Evolutionary conservation across 2,329 filamentous ascomycete species (phyloP), one percentile per base, ranked within the genome.

Genomic region (Cyphellophora attinorum): DNA sequence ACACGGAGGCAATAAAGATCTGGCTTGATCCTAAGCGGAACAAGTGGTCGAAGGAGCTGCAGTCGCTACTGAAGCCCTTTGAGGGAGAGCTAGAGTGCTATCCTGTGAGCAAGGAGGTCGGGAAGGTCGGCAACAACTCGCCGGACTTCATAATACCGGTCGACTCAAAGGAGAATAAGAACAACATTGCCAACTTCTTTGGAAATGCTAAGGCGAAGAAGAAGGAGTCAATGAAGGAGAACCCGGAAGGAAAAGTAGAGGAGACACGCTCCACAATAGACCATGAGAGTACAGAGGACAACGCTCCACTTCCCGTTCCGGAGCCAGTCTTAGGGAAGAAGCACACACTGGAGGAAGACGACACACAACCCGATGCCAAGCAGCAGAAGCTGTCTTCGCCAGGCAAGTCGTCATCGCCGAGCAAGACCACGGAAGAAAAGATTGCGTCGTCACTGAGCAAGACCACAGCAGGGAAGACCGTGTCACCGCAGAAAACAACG

Each of bases 141-240:
- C 77, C 85, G 0, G 72, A 70, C 1, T 94, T 95, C 51, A 71
- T 95, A 29, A 65, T 94, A 2, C 89, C 89, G 0, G 62, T 95
- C 19, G 72, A 83, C 50, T 93, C 83, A 59, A 79, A 76, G 45
- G 82, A 88, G 51, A 95, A 95, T 57, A 95, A 93, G 62, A 77
- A 72, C 32, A 95, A 91, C 46, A 96, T 96, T 56, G 83, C 82
- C 29, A 94, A 94, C 50, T 95, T 94, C 65, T 96, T 96, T 52
- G 70, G 70, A 5, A 81, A 43, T 15, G 38, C 49, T 8, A 55
- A 42, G 42, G 49, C 54, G 30, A 49, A 49, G 29, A 32, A 47
- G 10, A 41, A 51, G 27, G 17, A 8, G 17, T n/a, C 19, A 13
- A 35, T 17, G 4, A 42, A 50, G 18, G 53, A 59, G 30, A 44